Conservation (phyloP, 371 early-diverging fungal genomes). For the Dichotomocladium elegans region DNA sequence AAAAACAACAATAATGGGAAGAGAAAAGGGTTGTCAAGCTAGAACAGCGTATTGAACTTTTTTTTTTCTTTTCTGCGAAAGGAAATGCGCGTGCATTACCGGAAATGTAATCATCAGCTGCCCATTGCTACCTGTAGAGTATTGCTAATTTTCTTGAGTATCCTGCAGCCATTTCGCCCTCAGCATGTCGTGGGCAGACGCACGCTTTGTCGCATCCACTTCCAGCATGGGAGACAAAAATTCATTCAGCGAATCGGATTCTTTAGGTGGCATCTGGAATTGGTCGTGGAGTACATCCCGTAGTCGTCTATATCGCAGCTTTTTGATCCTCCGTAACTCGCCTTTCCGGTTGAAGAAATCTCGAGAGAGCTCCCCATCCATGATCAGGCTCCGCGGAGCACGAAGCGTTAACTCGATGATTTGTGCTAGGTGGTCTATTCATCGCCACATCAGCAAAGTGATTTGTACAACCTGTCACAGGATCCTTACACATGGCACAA, state of each 20-base stretch:
- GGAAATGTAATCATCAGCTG: no score
- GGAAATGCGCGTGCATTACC: no score
- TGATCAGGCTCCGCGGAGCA: constrained; percentile 72
- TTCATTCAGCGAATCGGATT: constrained; percentile 52
- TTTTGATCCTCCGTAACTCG: constrained; percentile 83
- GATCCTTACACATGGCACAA: neutral
- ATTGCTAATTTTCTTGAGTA: constrained; percentile 8
- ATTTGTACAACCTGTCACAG: no score
- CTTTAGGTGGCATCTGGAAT: constrained; percentile 56
- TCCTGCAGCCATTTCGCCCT: constrained; percentile 57
- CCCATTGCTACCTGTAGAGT: neutral
- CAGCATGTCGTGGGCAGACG: constrained; percentile 54
- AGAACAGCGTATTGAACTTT: neutral
- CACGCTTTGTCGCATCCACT: constrained; percentile 57
- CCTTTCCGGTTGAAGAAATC: constrained; percentile 80
- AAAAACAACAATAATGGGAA: constrained; percentile 6
- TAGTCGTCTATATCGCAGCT: constrained; percentile 78
- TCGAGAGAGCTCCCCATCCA: constrained; percentile 71
- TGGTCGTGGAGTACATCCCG: constrained; percentile 82
- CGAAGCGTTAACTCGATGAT: constrained; percentile 88
- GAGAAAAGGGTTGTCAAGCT: constrained; percentile 3
- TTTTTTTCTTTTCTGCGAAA: no score
- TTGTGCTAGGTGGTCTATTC: constrained; percentile 90
- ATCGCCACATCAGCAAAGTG: neutral
- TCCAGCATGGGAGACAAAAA: constrained; percentile 80